Conservation (phyloP, 257 asterid species). For the Solanum clarkiae region DNA sequence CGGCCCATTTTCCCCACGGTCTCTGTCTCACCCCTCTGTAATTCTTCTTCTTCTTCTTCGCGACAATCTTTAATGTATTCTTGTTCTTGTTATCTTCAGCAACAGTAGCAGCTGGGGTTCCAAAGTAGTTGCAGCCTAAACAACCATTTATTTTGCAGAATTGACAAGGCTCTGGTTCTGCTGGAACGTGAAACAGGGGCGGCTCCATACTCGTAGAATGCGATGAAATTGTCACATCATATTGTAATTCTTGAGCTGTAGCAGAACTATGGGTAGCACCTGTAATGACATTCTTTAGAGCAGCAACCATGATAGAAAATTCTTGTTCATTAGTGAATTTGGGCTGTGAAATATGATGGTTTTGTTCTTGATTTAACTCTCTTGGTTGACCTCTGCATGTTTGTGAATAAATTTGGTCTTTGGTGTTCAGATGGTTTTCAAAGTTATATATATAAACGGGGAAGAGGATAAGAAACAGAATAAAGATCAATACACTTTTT, state of each 20-base stretch:
- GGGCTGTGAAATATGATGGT: background rate
- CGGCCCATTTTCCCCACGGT: slow-evolving; percentile 98
- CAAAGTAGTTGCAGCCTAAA: slow-evolving; percentile 63
- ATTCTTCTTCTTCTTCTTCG: slow-evolving; percentile 45
- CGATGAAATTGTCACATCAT: background rate
- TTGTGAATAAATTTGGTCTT: background rate
- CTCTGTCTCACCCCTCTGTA: slow-evolving; percentile 84
- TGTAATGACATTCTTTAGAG: slow-evolving; percentile 42
- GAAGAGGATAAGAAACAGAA: background rate
- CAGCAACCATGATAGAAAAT: slow-evolving; percentile 49
- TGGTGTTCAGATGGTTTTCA: background rate
- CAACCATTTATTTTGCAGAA: slow-evolving; percentile 50
- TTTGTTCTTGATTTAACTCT: slow-evolving; percentile 13
- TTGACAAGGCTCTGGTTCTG: slow-evolving; percentile 27
- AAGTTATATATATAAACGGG: background rate
- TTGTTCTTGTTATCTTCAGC: slow-evolving; percentile 1
- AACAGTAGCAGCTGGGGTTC: background rate
- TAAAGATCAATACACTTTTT: background rate
- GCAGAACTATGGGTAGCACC: slow-evolving; percentile 7
- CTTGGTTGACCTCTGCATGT: slow-evolving; percentile 46
- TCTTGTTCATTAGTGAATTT: slow-evolving; percentile 40
- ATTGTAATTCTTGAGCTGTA: background rate
- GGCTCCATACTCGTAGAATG: background rate
- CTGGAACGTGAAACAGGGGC: slow-evolving; percentile 12
- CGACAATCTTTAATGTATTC: background rate